phyloP scores from a whole-genome alignment of 805 yeast genomes.

The Candida ipomoeae region DNA sequence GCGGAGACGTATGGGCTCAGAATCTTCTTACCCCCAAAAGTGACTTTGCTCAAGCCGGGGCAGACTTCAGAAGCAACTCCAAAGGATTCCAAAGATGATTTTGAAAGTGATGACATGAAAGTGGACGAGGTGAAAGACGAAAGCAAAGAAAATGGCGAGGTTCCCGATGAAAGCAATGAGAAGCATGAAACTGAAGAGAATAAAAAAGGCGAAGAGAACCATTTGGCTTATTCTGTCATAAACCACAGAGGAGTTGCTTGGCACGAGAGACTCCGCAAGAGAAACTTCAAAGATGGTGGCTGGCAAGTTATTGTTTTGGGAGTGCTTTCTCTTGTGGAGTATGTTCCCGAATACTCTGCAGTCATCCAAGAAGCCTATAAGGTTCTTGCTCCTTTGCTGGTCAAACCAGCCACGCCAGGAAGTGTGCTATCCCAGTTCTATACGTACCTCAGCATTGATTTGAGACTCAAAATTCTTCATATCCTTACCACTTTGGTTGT shows the following conservation, averaged over 20 bases:
- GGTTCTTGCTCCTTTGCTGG: slow-evolving; percentile 51
- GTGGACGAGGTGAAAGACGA: slow-evolving; percentile 22
- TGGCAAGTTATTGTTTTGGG: slow-evolving; percentile 83
- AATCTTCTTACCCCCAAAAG: slow-evolving; percentile 29
- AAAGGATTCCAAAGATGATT: not conserved
- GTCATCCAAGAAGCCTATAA: slow-evolving; percentile 50
- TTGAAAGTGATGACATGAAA: not conserved
- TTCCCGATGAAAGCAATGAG: slow-evolving; percentile 12
- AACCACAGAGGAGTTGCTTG: slow-evolving; percentile 62
- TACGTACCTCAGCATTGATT: slow-evolving; percentile 44
- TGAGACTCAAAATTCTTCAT: slow-evolving; percentile 54
- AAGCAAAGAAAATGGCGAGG: slow-evolving; percentile 17
- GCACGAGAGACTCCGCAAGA: slow-evolving; percentile 70
- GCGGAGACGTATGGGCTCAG: slow-evolving; percentile 30
- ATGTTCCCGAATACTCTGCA: slow-evolving; percentile 50
- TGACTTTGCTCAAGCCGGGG: slow-evolving; percentile 19
- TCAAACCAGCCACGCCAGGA: slow-evolving; percentile 44
- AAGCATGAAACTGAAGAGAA: slow-evolving; percentile 16
- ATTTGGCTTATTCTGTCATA: slow-evolving; percentile 46
- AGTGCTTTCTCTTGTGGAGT: slow-evolving; percentile 56
- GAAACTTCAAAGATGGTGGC: slow-evolving; percentile 76
- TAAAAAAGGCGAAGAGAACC: slow-evolving; percentile 19
- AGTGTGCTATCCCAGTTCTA: slow-evolving; percentile 55
- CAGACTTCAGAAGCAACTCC: slow-evolving; percentile 2
- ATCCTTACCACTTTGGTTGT: slow-evolving; percentile 62